Evolutionary conservation across 2,329 filamentous ascomycete genomes (phyloP).

Genomic region (Aspergillus pseudotamarii): DNA sequence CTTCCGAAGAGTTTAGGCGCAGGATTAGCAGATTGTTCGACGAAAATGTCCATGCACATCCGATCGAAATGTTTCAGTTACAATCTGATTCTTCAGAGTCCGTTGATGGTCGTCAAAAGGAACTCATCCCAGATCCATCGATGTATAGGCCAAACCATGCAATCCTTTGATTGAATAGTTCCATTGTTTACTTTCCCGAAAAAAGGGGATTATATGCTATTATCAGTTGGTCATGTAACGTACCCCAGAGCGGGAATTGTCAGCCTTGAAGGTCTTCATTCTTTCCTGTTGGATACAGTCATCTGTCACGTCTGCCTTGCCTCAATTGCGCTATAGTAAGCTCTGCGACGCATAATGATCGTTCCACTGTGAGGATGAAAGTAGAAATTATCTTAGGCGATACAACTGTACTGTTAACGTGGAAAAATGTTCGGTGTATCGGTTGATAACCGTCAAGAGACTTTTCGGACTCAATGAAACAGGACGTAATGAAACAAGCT

Average conservation of each 20-base stretch:
- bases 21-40: constrained; percentile 37
- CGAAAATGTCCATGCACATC: constrained; percentile 29
- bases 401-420: not conserved
- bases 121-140: not conserved
- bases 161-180: not conserved
- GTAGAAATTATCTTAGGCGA: not conserved
- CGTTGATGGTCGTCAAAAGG: constrained; percentile 4
- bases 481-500: not conserved
- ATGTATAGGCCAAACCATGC: not conserved
- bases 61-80: constrained; percentile 29
- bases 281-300: not conserved
- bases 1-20: constrained; percentile 37
- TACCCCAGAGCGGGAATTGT: not conserved
- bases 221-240: not conserved
- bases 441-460: not conserved
- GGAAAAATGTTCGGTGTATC: not conserved
- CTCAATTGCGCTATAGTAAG: not conserved
- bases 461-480: not conserved
- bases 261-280: not conserved
- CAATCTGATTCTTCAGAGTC: constrained; percentile 18
- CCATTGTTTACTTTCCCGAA: not conserved
- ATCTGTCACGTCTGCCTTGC: not conserved
- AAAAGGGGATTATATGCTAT: not conserved
- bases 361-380: not conserved
- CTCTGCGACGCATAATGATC: not conserved